Conservation (phyloP, 495 filamentous ascomycete species). For the Barbatosphaeria neglecta region DNA sequence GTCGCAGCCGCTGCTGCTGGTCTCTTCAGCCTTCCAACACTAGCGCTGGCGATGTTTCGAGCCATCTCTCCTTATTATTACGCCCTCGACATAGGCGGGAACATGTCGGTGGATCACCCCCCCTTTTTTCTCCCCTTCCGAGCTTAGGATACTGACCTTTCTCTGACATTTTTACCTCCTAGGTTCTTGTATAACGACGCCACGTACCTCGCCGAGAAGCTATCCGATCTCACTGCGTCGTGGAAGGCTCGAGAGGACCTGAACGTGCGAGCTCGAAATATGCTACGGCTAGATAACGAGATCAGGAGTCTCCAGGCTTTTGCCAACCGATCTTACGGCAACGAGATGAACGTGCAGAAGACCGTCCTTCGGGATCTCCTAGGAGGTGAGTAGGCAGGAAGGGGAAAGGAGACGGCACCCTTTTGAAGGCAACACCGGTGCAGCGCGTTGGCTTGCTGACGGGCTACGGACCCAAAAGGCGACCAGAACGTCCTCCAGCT, state of each 20-base stretch:
- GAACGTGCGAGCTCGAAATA: constrained; percentile 30
- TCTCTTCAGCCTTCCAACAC: constrained; percentile 69
- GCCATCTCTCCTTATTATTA: constrained; percentile 79
- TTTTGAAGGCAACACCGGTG: too few relatives aligned
- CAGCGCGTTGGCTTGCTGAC: too few relatives aligned
- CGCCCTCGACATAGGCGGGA: constrained; percentile 49
- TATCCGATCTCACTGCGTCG: constrained; percentile 48
- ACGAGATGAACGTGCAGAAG: constrained; percentile 77
- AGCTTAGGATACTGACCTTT: not conserved
- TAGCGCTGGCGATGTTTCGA: constrained; percentile 82
- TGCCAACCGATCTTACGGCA: constrained; percentile 71
- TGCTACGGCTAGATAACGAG: constrained; percentile 56
- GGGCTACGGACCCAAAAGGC: too few relatives aligned
- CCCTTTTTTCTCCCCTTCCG: not conserved
- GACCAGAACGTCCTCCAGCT: constrained; percentile 39
- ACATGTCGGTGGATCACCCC: constrained; percentile 59
- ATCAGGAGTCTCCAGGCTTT: constrained; percentile 63
- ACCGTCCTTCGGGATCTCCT: constrained; percentile 76
- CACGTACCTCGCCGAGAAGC: constrained; percentile 58
- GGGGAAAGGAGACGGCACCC: too few relatives aligned
- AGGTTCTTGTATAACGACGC: constrained; percentile 90
- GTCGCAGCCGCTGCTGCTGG: constrained; percentile 61
- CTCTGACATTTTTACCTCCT: constrained; percentile 5
- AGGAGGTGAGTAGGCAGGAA: constrained; percentile 54
- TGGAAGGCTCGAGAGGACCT: constrained; percentile 35